Evolutionary conservation across 768 basidiomycete genomes (phyloP).

Genomic region (Collybiopsis confluens): DNA sequence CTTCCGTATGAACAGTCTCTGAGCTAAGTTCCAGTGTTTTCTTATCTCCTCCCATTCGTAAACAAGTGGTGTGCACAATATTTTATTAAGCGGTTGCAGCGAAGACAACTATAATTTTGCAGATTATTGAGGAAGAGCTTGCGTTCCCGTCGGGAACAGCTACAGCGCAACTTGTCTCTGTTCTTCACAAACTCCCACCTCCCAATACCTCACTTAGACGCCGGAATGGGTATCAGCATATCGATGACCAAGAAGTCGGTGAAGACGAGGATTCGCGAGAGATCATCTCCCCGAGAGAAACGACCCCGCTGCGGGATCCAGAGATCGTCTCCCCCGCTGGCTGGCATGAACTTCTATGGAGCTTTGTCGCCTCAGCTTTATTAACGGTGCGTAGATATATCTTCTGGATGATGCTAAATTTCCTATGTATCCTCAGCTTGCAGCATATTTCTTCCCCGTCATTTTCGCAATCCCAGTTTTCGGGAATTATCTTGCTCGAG

Average conservation of each 20-base stretch:
- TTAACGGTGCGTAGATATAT: slow-evolving; percentile 59
- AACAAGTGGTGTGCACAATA: slow-evolving; percentile 73
- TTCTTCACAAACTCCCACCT: slow-evolving; percentile 74
- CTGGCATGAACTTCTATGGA: slow-evolving; percentile 74
- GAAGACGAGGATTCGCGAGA: slow-evolving; percentile 3
- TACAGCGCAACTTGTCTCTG: slow-evolving; percentile 91
- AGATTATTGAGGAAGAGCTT: slow-evolving; percentile 94
- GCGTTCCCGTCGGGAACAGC: slow-evolving; percentile 95
- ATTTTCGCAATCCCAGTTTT: slow-evolving; percentile 85
- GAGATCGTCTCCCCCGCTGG: slow-evolving; percentile 36
- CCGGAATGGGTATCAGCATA: slow-evolving; percentile 47
- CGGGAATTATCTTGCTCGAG: slow-evolving; percentile 72
- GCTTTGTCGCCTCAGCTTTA: slow-evolving; percentile 68
- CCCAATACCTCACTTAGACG: slow-evolving; percentile 54
- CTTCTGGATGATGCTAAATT: slow-evolving; percentile 4
- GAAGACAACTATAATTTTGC: background rate
- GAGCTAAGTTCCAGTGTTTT: slow-evolving; percentile 61
- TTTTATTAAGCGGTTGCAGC: background rate
- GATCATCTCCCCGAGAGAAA: background rate
- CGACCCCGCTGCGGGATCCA: slow-evolving; percentile 25
- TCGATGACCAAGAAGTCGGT: slow-evolving; percentile 9
- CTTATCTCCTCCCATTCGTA: slow-evolving; percentile 88
- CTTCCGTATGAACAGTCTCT: background rate
- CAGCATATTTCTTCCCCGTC: slow-evolving; percentile 87
- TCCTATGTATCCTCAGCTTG: slow-evolving; percentile 44